Evolutionary conservation across 2,329 filamentous ascomycete genomes (phyloP).

Genomic region (Lecanicillium sp.): DNA sequence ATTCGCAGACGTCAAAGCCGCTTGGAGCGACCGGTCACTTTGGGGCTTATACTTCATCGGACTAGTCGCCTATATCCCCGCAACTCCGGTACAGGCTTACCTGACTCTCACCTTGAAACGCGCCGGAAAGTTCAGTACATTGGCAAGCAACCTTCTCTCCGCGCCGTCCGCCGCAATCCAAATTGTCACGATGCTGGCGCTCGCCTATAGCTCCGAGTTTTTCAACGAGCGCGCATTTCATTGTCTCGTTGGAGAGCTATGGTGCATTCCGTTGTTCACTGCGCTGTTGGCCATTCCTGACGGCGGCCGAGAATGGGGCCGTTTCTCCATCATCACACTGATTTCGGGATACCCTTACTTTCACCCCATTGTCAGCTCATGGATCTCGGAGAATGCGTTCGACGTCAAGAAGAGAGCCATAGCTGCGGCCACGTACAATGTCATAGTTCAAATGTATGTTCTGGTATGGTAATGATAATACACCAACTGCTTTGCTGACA

Average conservation of each 20-base stretch:
- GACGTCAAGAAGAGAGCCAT: constrained; percentile 42
- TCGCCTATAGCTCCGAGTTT: constrained; percentile 46
- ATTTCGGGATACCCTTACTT: constrained; percentile 51
- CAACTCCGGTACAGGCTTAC: constrained; percentile 38
- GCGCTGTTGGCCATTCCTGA: constrained; percentile 41
- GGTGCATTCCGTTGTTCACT: constrained; percentile 39
- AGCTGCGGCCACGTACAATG: constrained; percentile 39
- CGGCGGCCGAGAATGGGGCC: constrained; percentile 39
- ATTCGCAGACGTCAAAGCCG: constrained; percentile 32
- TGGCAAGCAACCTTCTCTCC: constrained; percentile 55
- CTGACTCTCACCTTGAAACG: constrained; percentile 49
- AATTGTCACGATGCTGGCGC: constrained; percentile 46
- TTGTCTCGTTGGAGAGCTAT: constrained; percentile 43
- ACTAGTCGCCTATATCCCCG: constrained; percentile 40
- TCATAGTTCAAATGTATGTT: constrained; percentile 34
- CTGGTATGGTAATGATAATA: too few species aligned
- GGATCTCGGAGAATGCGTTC: constrained; percentile 42
- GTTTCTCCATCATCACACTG: constrained; percentile 43
- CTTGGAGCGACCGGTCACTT: constrained; percentile 38
- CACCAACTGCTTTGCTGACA: not conserved
- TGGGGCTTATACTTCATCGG: constrained; percentile 44
- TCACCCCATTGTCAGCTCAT: constrained; percentile 45
- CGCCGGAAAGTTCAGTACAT: constrained; percentile 46
- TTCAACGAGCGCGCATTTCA: constrained; percentile 48
- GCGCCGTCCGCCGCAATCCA: constrained; percentile 51